phyloP scores from a whole-genome alignment of 768 basidiomycete species.

The Lenzites betulinus region DNA sequence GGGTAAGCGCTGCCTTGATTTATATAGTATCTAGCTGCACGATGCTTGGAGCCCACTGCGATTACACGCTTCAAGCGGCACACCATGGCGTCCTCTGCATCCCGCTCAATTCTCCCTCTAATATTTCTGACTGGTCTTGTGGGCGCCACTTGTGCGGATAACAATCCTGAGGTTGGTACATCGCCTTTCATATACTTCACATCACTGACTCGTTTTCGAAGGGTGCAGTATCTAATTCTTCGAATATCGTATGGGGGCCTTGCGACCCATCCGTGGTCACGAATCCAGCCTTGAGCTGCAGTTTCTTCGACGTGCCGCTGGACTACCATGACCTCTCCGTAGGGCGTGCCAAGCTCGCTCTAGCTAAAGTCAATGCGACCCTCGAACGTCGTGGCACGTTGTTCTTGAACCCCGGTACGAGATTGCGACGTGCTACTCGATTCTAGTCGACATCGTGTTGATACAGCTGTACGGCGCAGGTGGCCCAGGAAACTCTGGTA shows the following conservation, averaged over 20 bases:
- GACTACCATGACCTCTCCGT: constrained; percentile 3
- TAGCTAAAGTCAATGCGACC: constrained; percentile 6
- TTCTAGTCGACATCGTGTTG: too few species aligned
- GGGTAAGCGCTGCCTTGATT: too few species aligned
- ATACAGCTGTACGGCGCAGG: not conserved
- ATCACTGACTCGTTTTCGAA: not conserved
- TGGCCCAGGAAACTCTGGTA: constrained; percentile 1
- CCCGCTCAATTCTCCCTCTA: too few species aligned
- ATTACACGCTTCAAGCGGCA: too few species aligned
- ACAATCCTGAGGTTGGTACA: too few species aligned
- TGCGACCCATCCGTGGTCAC: not conserved
- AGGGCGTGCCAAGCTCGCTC: not conserved
- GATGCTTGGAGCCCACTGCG: too few species aligned
- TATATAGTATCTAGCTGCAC: too few species aligned
- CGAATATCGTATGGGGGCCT: not conserved
- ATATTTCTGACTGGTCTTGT: too few species aligned
- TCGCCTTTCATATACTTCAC: not conserved
- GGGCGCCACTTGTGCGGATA: too few species aligned
- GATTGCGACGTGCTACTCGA: too few species aligned
- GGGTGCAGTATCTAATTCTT: not conserved
- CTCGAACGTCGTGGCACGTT: not conserved
- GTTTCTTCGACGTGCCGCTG: not conserved
- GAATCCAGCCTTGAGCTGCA: not conserved
- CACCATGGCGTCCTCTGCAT: too few species aligned
- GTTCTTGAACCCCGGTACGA: not conserved